These are phyloP conservation scores for Nannochloropsis gaditana DNA, from an alignment of 108 stramenopile genomes.

Conservation along the genomic window DNA sequence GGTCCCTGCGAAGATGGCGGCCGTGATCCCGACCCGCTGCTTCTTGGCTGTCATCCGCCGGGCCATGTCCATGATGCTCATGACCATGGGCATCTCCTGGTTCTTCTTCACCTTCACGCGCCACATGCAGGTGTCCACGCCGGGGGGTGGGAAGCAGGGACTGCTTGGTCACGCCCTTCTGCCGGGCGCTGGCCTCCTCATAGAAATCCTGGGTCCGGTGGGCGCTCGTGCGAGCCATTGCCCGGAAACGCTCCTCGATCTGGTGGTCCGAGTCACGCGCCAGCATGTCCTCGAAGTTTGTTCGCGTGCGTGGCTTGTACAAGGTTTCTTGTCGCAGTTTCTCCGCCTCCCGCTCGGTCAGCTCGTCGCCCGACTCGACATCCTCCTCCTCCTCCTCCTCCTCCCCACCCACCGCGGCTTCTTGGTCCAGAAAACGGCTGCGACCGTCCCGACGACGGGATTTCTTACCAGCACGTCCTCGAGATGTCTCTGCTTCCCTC, in stretches of 20 bases:
- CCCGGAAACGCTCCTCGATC: conserved; percentile 15
- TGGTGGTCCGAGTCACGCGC: neutral
- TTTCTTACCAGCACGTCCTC: neutral
- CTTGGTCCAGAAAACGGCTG: conserved; percentile 14
- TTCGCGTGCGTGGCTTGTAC: neutral
- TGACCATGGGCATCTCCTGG: conserved; percentile 74
- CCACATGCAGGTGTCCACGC: conserved; percentile 80
- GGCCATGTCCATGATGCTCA: conserved; percentile 89
- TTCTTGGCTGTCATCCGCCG: conserved; percentile 45
- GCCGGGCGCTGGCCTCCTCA: conserved; percentile 56
- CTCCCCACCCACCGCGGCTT: neutral
- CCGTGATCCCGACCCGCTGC: conserved; percentile 56
- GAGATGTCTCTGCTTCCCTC: neutral
- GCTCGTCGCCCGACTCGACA: neutral
- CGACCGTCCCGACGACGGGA: neutral
- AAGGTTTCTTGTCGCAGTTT: neutral
- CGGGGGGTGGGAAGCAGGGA: conserved; percentile 75
- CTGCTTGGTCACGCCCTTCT: conserved; percentile 70
- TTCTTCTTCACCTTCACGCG: conserved; percentile 75
- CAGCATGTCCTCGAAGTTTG: neutral
- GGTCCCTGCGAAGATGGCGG: conserved; percentile 71
- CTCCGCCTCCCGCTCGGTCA: neutral
- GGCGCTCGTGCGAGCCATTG: neutral
- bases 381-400: conserved; percentile 17
- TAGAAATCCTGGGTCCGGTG: conserved; percentile 24